phyloP scores from a whole-genome alignment of 148 eudicot species.

The Polygonum maritimum region DNA sequence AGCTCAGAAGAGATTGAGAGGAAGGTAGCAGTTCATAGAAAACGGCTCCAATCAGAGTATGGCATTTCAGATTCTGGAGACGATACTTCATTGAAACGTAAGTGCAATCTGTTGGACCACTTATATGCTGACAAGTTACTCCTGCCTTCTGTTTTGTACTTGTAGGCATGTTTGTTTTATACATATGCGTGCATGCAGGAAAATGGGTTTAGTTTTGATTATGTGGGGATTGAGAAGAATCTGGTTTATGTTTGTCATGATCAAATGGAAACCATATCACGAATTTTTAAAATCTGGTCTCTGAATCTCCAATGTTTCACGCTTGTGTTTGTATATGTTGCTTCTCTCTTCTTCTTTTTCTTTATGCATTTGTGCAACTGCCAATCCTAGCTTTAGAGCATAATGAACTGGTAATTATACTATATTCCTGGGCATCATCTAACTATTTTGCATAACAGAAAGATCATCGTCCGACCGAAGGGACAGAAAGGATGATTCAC shows the following conservation, averaged over 20 bases:
- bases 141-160: not conserved
- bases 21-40: slow-evolving; percentile 58
- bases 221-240: not conserved
- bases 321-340: not conserved
- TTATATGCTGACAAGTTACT: not conserved
- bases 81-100: slow-evolving; percentile 49
- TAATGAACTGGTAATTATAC: not conserved
- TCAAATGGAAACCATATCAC: not conserved
- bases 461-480: slow-evolving; percentile 38
- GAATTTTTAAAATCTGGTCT: not conserved
- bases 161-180: not conserved
- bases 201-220: not conserved
- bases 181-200: not conserved
- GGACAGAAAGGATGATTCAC: slow-evolving; percentile 46
- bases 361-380: not conserved
- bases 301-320: not conserved
- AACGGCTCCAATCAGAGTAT: slow-evolving; percentile 56
- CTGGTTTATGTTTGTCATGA: not conserved
- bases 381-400: not conserved
- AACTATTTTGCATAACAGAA: slow-evolving; percentile 33
- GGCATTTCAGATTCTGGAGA: slow-evolving; percentile 49
- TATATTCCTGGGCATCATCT: not conserved
- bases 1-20: slow-evolving; percentile 69
- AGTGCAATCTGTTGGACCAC: slow-evolving; percentile 19
- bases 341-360: not conserved